Evolutionary conservation across 2,329 filamentous ascomycete species (phyloP).

Genomic region (Penicillium decumbens): DNA sequence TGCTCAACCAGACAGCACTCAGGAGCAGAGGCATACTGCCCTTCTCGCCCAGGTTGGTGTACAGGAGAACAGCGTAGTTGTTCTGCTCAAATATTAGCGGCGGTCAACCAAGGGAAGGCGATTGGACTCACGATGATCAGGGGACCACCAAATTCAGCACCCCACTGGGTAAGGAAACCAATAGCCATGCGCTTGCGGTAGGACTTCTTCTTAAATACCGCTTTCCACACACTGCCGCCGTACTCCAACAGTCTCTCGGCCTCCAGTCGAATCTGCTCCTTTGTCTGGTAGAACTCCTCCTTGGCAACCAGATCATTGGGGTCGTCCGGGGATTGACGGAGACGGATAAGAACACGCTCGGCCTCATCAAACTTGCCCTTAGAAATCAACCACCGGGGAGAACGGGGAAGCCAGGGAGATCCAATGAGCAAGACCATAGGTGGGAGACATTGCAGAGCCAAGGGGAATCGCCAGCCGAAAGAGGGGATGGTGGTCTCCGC

Average conservation of each 20-base stretch:
- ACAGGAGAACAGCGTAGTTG: constrained; percentile 46
- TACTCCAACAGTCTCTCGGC: constrained; percentile 39
- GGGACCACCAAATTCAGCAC: constrained; percentile 51
- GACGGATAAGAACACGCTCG: constrained; percentile 39
- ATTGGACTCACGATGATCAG: constrained; percentile 48
- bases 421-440: constrained; percentile 41
- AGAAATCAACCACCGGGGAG: constrained; percentile 49
- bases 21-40: constrained; percentile 44
- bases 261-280: constrained; percentile 46
- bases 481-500: constrained; percentile 32
- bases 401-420: constrained; percentile 44
- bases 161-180: constrained; percentile 52
- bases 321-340: constrained; percentile 40
- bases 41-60: constrained; percentile 42
- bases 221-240: constrained; percentile 45
- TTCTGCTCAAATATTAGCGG: constrained; percentile 32
- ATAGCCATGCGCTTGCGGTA: constrained; percentile 51
- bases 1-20: constrained; percentile 44
- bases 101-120: background rate
- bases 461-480: constrained; percentile 47
- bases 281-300: constrained; percentile 48
- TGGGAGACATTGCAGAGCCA: constrained; percentile 40
- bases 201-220: constrained; percentile 46
- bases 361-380: constrained; percentile 47
- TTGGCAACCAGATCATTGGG: constrained; percentile 42